Base-by-base conservation (phyloP, 1,139 yeast genomes). In the Pichia sp. region DNA sequence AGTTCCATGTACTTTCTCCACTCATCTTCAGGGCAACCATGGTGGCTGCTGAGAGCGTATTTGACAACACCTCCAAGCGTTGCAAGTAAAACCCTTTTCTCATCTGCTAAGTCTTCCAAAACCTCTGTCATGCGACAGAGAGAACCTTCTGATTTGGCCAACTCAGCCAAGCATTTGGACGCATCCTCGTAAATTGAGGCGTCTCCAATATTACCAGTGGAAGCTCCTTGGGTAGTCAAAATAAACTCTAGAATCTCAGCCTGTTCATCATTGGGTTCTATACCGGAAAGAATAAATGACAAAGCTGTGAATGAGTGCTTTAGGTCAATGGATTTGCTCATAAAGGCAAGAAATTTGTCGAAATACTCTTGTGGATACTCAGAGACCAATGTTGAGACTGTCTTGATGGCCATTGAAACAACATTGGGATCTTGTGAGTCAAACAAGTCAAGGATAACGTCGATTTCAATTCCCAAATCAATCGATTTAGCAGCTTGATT, bases 371-470 rank as follows among this genome's bases (percentile, higher is more conserved):
- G 49, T 7, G 66, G 47, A 41, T 70, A 62, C 22, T 59, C 58
- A 10, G 68, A 59, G 7, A 69, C 64, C 21, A 73, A 52, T 12
- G 69, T 64, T 1, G 85, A 82, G 27, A 77, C 56, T 0, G 82
- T 64, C 32, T 67, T 65, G 0, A 82, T 72, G 1, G 78, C 66
- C 6, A 72, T 72, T 16, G 60, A 44, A 37, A 64, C 64, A 9
- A 69, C 54, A 6, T 56, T 54, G 14, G 66, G 73, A 32, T 70
- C 69, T 5, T 50, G 36, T 18, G 46, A 42, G 10, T 46, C 47
- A 31, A 64, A 47, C n/a, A 56, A 51, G 4, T 48, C 41, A 33
- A 64, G 52, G 35, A 71, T 60, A 9, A 60, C 53, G 5, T 48
- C 55, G 16, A 67, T 42, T 3, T 56, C 53, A 22, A 57, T 43